Evolutionary conservation across 2,329 filamentous ascomycete genomes (phyloP).

Genomic region (Colletotrichum sublineola): DNA sequence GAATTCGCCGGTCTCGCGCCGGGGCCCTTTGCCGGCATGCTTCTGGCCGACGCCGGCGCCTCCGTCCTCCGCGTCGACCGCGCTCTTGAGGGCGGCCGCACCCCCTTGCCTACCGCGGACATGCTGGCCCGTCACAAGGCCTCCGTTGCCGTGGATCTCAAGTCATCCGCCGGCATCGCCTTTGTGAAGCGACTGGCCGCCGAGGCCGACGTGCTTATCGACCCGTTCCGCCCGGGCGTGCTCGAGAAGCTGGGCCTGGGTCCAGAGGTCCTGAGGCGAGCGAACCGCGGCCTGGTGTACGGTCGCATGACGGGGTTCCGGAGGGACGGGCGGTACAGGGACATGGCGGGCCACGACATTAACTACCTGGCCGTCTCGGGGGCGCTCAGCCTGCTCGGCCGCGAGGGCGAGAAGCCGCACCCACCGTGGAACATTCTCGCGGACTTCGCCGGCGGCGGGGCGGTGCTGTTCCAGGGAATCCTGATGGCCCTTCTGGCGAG

Average conservation of each 20-base stretch:
- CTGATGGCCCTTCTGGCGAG: slow-evolving; percentile 82
- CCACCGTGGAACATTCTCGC: slow-evolving; percentile 87
- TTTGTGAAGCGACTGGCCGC: slow-evolving; percentile 76
- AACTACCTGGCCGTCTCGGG: slow-evolving; percentile 95
- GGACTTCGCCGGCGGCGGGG: slow-evolving; percentile 92
- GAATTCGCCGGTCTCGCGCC: slow-evolving; percentile 74
- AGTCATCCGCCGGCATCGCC: slow-evolving; percentile 71
- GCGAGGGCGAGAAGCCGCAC: slow-evolving; percentile 76
- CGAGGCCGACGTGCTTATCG: slow-evolving; percentile 83
- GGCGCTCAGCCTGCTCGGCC: slow-evolving; percentile 81
- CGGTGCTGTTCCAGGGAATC: slow-evolving; percentile 84
- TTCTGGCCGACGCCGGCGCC: slow-evolving; percentile 91
- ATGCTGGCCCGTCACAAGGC: slow-evolving; percentile 84
- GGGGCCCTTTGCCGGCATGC: slow-evolving; percentile 88
- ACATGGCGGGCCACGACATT: slow-evolving; percentile 96
- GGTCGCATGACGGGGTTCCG: slow-evolving; percentile 92
- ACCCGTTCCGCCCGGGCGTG: slow-evolving; percentile 92
- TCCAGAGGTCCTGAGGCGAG: slow-evolving; percentile 73
- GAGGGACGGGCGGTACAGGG: slow-evolving; percentile 84
- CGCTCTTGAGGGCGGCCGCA: slow-evolving; percentile 57
- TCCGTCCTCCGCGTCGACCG: slow-evolving; percentile 89
- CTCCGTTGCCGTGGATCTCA: slow-evolving; percentile 85
- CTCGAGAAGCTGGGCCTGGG: slow-evolving; percentile 86
- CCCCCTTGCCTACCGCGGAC: slow-evolving; percentile 70
- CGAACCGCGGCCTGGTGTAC: slow-evolving; percentile 83